phyloP scores from a whole-genome alignment of 768 basidiomycete species.

The Rhodotorula diobovata region DNA sequence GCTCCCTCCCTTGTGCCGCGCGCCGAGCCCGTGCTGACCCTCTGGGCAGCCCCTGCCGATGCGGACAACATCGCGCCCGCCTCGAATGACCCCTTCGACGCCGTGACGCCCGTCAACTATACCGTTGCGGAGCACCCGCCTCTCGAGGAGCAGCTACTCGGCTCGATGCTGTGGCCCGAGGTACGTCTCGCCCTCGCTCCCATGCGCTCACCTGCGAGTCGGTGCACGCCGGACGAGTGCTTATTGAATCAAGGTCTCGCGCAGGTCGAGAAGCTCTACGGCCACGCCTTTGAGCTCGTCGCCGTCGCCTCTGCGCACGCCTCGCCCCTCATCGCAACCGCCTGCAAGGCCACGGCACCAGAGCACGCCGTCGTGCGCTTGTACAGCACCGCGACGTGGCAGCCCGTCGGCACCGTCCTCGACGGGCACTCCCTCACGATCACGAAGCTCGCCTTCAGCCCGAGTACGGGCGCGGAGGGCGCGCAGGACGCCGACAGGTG shows the following conservation, averaged over 20 bases:
- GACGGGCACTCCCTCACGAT: constrained; percentile 82
- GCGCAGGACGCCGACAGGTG: constrained; percentile 64
- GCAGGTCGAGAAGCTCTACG: constrained; percentile 80
- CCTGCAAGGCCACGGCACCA: constrained; percentile 78
- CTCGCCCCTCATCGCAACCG: constrained; percentile 70
- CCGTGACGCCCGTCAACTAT: constrained; percentile 10
- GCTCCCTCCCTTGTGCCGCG: neutral
- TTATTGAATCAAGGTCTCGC: neutral
- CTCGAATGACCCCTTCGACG: constrained; percentile 29
- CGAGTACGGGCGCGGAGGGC: constrained; percentile 36
- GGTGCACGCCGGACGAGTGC: neutral
- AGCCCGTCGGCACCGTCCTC: constrained; percentile 65
- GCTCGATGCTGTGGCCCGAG: constrained; percentile 91
- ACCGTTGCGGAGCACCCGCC: constrained; percentile 48
- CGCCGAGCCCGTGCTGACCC: neutral
- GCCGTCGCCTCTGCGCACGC: constrained; percentile 70
- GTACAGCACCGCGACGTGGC: constrained; percentile 68
- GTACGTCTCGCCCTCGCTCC: constrained; percentile 13
- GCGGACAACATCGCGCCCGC: constrained; percentile 19
- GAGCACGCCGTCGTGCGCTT: constrained; percentile 87
- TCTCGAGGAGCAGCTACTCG: constrained; percentile 84
- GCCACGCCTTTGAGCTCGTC: constrained; percentile 95
- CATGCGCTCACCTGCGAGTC: too few relatives aligned
- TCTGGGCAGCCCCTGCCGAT: constrained; percentile 14
- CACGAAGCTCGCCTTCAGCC: constrained; percentile 83